Base-by-base conservation (phyloP, 1,284 basidiomycete genomes). In the Apiotrichum veenhuisii region DNA sequence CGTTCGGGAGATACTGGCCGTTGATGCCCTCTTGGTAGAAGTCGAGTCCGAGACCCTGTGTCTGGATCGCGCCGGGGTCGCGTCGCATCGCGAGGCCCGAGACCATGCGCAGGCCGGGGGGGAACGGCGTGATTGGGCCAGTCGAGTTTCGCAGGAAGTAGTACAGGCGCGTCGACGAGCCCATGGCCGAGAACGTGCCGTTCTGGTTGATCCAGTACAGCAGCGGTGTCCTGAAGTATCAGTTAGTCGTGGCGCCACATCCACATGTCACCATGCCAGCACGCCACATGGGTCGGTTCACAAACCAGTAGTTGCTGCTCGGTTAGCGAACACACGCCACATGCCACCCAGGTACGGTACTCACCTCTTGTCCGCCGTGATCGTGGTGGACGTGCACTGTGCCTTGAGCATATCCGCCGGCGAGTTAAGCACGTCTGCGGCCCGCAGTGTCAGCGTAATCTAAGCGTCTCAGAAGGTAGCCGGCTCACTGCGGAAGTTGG, bases 191-290 rank as follows among this genome's bases (percentile, higher is more conserved):
- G 63, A 68, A 72, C 20, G 50, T 54, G 18, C 49, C 50, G 44
- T 62, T 47, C 36, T 36, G 20, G 51, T 72, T 67, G 64, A 78
- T 79, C 57, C 74, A 76, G 69, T 78, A 80, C 9, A 80, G 64
- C 47, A 74, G 68, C 23, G 78, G 78, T 11, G 67, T 69, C 80
- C 80, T 81, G 66, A 81, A 81, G 55, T 70, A 72, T 37, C 73
- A 77, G n/a, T n/a, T n/a, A n/a, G n/a, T n/a, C n/a, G n/a, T n/a
- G n/a, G n/a, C n/a, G n/a, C n/a, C n/a, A n/a, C n/a, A n/a, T n/a
- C n/a, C n/a, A n/a, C n/a, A n/a, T n/a, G n/a, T n/a, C n/a, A n/a
- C n/a, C n/a, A n/a, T n/a, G n/a, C n/a, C n/a, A n/a, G n/a, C n/a
- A n/a, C n/a, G n/a, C n/a, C n/a, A n/a, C n/a, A n/a, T n/a, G n/a